Conservation (phyloP, 1,284 basidiomycete genomes). For the Irpex lacteus region DNA sequence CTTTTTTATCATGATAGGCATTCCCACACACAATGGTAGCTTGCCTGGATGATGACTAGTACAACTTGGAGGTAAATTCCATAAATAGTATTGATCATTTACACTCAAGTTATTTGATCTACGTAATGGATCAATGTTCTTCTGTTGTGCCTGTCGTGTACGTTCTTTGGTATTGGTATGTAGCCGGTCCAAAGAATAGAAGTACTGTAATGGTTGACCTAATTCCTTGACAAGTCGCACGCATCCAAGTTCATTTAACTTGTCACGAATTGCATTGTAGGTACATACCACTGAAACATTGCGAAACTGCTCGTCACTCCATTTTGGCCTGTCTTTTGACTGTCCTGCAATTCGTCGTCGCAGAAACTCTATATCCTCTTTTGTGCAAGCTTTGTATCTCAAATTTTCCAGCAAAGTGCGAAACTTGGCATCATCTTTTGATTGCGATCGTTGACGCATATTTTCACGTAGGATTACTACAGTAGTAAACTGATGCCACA, state of each 20-base stretch:
- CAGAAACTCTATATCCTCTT: constrained; percentile 30
- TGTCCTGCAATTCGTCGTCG: constrained; percentile 17
- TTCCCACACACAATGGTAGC: constrained; percentile 33
- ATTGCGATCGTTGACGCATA: no score
- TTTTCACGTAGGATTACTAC: no score
- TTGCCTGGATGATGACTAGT: constrained; percentile 27
- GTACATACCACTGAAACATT: constrained; percentile 32
- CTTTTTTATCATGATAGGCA: constrained; percentile 37
- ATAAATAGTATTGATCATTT: constrained; percentile 24
- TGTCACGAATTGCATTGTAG: constrained; percentile 26
- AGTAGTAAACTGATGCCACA: no score
- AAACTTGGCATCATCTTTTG: constrained; percentile 22
- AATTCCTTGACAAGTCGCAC: no score
- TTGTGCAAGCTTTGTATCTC: constrained; percentile 32
- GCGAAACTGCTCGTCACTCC: constrained; percentile 21
- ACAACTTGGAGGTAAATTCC: constrained; percentile 22
- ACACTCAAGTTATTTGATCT: constrained; percentile 7
- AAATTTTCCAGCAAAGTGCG: constrained; percentile 27
- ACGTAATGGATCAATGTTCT: constrained; percentile 1
- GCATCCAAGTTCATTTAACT: no score
- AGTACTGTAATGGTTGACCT: no score
- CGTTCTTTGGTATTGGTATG: no score
- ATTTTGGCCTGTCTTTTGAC: not conserved
- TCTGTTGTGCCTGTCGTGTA: no score
- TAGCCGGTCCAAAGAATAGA: no score